Evolutionary conservation across 2,329 filamentous ascomycete genomes (phyloP).

Genomic region (Cladosporium sp.): DNA sequence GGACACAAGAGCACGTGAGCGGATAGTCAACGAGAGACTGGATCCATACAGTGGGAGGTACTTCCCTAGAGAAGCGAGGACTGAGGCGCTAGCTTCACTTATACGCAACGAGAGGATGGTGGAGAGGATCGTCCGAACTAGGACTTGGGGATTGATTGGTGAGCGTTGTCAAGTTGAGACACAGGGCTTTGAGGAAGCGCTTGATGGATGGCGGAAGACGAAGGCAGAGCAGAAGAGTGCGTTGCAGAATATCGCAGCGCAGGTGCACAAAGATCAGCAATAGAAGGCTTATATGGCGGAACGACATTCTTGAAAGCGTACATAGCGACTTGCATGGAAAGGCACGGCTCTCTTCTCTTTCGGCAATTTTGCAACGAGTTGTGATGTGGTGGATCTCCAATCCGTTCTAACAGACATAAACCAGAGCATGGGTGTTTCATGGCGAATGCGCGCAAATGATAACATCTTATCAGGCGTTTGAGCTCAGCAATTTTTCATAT

Average conservation of each 20-base stretch:
- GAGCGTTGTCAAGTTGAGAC: constrained; percentile 65
- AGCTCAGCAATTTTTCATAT: too few relatives aligned
- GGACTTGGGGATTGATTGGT: constrained; percentile 75
- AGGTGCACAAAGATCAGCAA: neutral
- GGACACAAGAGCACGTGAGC: constrained; percentile 64
- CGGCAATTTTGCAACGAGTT: too few relatives aligned
- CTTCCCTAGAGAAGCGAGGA: constrained; percentile 73
- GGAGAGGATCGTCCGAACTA: constrained; percentile 71
- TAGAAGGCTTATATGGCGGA: neutral
- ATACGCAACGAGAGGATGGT: constrained; percentile 72
- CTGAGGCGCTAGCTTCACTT: constrained; percentile 70
- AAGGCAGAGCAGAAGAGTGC: neutral
- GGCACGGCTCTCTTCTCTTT: neutral
- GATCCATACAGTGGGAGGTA: constrained; percentile 88
- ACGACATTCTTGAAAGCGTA: neutral
- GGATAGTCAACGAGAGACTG: constrained; percentile 77
- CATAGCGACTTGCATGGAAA: neutral
- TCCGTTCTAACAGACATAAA: too few relatives aligned
- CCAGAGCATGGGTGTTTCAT: too few relatives aligned
- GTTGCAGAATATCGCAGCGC: neutral
- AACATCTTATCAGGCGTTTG: too few relatives aligned
- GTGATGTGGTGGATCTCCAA: too few relatives aligned
- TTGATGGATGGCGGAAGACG: constrained; percentile 56
- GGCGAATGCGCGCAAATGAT: too few relatives aligned
- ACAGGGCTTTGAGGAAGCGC: constrained; percentile 59